A percentile compares a stretch with the other conserved stretches of the same genome.
phyloP scores from a whole-genome alignment of 352 stramenopile species.

The Pythium aphanidermatum region DNA sequence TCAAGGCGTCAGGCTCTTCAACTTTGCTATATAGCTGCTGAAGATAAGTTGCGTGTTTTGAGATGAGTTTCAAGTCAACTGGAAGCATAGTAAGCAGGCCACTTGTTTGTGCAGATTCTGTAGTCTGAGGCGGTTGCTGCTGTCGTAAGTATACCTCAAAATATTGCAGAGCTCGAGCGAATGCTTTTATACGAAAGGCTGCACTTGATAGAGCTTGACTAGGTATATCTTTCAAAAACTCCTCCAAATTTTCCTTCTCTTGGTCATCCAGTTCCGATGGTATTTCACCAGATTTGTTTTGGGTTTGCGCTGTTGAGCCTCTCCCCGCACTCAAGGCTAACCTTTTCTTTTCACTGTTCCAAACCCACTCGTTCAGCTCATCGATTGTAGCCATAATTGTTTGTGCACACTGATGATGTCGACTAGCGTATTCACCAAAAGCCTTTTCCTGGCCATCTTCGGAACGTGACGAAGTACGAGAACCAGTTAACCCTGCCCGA shows the following conservation, averaged over 20 bases:
- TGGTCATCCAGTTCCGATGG: slow-evolving; percentile 30
- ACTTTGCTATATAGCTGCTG: slow-evolving; percentile 34
- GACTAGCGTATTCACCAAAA: slow-evolving; percentile 59
- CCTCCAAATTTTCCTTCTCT: slow-evolving; percentile 38
- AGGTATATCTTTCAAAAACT: slow-evolving; percentile 43
- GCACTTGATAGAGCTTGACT: slow-evolving; percentile 26
- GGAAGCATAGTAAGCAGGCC: slow-evolving; percentile 15
- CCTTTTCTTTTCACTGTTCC: slow-evolving; percentile 77
- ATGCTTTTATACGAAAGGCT: slow-evolving; percentile 35
- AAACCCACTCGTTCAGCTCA: slow-evolving; percentile 86
- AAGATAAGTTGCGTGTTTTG: slow-evolving; percentile 28
- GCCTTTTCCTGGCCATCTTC: slow-evolving; percentile 15
- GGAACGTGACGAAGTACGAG: no score
- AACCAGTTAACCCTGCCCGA: no score
- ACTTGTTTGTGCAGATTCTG: slow-evolving; percentile 9
- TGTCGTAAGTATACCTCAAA: slow-evolving; percentile 39
- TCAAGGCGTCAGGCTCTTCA: slow-evolving; percentile 35
- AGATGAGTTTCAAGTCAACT: slow-evolving; percentile 21
- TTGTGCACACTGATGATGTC: slow-evolving; percentile 80
- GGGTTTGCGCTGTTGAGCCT: slow-evolving; percentile 9
- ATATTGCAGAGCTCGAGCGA: slow-evolving; percentile 36
- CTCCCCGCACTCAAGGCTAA: slow-evolving; percentile 38
- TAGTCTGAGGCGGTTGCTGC: slow-evolving; percentile 14
- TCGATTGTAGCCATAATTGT: slow-evolving; percentile 84
- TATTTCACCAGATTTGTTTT: slow-evolving; percentile 9